Conservation (phyloP, 495 filamentous ascomycete genomes). For the Penicillium samsonianum region DNA sequence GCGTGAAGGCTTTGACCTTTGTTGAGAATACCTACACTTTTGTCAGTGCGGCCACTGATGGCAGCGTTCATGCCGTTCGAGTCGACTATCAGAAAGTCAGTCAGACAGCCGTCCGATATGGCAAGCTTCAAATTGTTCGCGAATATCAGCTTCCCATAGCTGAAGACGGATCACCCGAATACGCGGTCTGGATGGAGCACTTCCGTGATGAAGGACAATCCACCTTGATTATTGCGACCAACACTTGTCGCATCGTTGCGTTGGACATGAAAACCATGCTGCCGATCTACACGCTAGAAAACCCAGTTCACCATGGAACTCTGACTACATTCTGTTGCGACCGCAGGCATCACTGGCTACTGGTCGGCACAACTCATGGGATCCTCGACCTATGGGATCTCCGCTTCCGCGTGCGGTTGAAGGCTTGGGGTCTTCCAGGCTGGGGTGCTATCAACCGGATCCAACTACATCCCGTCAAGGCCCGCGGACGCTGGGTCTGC, state of each 20-base stretch:
- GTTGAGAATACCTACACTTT: conserved; percentile 94
- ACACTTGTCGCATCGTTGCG: conserved; percentile 76
- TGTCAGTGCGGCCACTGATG: conserved; percentile 84
- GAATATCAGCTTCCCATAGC: conserved; percentile 70
- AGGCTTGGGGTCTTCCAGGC: conserved; percentile 85
- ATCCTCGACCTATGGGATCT: conserved; percentile 95
- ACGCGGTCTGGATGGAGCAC: conserved; percentile 90
- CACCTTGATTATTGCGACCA: conserved; percentile 82
- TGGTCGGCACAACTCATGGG: conserved; percentile 90
- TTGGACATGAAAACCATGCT: conserved; percentile 89
- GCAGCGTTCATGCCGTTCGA: conserved; percentile 84
- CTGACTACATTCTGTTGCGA: conserved; percentile 92
- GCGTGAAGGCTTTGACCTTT: conserved; percentile 80
- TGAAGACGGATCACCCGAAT: conserved; percentile 54
- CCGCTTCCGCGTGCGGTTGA: conserved; percentile 82
- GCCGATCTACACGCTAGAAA: conserved; percentile 75
- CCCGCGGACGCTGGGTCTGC: conserved; percentile 76
- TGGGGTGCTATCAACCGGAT: conserved; percentile 80
- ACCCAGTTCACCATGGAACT: conserved; percentile 90
- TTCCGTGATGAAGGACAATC: conserved; percentile 80
- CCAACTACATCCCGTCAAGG: conserved; percentile 72
- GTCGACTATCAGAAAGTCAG: conserved; percentile 69
- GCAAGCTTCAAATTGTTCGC: conserved; percentile 71
- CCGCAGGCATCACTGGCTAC: conserved; percentile 80
- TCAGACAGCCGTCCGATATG: conserved; percentile 64